phyloP scores from a whole-genome alignment of 192 early-diverging fungal species.

The Diversispora eburnea region DNA sequence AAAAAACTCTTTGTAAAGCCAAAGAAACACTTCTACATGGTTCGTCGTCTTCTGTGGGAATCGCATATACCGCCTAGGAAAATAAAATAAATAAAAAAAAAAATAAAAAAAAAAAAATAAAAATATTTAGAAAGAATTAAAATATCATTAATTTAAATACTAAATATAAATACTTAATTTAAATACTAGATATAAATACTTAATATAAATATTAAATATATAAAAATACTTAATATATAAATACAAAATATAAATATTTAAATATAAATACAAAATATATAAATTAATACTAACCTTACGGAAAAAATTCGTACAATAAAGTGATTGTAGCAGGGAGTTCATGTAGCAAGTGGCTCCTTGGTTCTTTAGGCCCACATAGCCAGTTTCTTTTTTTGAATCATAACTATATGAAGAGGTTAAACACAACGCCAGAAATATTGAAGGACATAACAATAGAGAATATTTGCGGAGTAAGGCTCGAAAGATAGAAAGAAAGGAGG shows the following conservation, averaged over 20 bases:
- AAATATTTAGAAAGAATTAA: too few relatives aligned
- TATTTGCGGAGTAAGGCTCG: slow-evolving; percentile 14
- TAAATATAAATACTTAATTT: too few relatives aligned
- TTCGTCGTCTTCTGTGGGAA: slow-evolving; percentile 88
- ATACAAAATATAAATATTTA: too few relatives aligned
- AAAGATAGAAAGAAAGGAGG: slow-evolving; percentile 18
- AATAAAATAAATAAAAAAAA: neutral
- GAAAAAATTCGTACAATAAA: slow-evolving; percentile 93
- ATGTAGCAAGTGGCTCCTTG: slow-evolving; percentile 99
- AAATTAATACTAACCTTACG: slow-evolving; percentile 50
- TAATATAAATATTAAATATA: too few relatives aligned
- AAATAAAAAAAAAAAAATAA: neutral
- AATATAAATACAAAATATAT: neutral
- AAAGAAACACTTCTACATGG: slow-evolving; percentile 82
- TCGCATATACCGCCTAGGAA: slow-evolving; percentile 72
- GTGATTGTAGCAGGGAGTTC: slow-evolving; percentile 95
- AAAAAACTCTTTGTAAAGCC: slow-evolving; percentile 93
- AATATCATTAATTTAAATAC: too few relatives aligned
- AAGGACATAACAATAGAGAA: slow-evolving; percentile 2
- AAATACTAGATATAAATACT: too few relatives aligned
- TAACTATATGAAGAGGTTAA: slow-evolving; percentile 51
- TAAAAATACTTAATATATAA: too few relatives aligned
- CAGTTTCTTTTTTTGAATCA: slow-evolving; percentile 86
- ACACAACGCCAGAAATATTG: slow-evolving; percentile 26
- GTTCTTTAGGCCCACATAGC: slow-evolving; percentile 92